Conservation (phyloP, 202 grass and related monocot genomes). For the Dendrocalamus latiflorus region DNA sequence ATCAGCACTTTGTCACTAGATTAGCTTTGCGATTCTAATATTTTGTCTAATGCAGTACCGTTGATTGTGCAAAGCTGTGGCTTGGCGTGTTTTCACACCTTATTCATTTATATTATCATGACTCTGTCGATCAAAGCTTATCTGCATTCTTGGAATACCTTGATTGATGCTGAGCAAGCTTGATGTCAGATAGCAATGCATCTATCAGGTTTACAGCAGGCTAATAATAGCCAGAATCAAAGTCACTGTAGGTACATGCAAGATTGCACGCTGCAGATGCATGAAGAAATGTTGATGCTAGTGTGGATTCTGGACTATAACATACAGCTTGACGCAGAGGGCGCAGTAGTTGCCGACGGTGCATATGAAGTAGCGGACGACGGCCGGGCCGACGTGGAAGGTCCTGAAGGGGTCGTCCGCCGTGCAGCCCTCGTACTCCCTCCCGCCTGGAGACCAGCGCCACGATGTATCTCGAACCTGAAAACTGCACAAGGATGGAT, state of each 20-base stretch:
- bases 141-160: neutral
- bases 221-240: neutral
- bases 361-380: constrained; percentile 42
- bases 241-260: no score
- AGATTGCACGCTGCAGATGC: neutral
- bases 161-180: neutral
- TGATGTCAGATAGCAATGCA: neutral
- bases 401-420: constrained; percentile 26
- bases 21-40: neutral
- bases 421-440: constrained; percentile 41
- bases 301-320: neutral
- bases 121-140: no score
- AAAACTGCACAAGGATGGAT: constrained; percentile 20
- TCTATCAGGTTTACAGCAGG: neutral
- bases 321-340: constrained; percentile 36
- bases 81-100: neutral
- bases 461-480: constrained; percentile 53
- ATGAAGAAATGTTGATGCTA: neutral
- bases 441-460: constrained; percentile 41
- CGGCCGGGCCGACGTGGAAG: constrained; percentile 6
- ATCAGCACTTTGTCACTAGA: neutral
- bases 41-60: neutral
- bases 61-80: neutral
- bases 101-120: no score
- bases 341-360: constrained; percentile 52